These are phyloP conservation scores for Coemansia sp. DNA, from an alignment of 192 early-diverging fungal species.

Conservation along the genomic window DNA sequence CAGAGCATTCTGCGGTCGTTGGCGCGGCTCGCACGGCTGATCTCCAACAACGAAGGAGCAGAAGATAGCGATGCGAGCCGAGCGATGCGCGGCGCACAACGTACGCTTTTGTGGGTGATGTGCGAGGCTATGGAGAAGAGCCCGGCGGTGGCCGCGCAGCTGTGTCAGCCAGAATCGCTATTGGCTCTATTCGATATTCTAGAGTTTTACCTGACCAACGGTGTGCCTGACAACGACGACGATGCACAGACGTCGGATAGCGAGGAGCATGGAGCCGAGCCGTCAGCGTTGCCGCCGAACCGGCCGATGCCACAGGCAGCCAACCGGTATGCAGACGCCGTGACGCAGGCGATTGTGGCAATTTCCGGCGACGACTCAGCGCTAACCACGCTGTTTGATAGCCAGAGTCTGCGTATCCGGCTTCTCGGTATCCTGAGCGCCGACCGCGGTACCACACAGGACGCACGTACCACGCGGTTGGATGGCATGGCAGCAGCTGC, in stretches of 20 bases:
- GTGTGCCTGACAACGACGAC: not conserved
- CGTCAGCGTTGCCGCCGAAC: conserved; percentile 24
- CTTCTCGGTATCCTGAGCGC: conserved; percentile 20
- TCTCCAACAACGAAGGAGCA: not conserved
- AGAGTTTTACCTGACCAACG: conserved; percentile 17
- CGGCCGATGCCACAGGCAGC: conserved; percentile 21
- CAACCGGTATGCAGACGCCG: conserved; percentile 36
- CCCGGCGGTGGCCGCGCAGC: conserved; percentile 24
- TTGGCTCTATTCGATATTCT: conserved; percentile 34
- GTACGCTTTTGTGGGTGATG: conserved; percentile 46
- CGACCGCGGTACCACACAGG: conserved; percentile 4
- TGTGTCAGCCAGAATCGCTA: conserved; percentile 30
- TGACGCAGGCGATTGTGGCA: conserved; percentile 39
- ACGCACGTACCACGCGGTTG: not conserved
- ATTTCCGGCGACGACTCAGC: conserved; percentile 46
- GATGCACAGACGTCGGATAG: not conserved
- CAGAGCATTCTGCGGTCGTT: conserved; percentile 21
- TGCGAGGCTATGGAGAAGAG: conserved; percentile 46
- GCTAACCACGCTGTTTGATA: conserved; percentile 37
- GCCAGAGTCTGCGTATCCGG: conserved; percentile 13
- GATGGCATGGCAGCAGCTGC: conserved; percentile 51
- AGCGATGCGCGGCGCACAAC: conserved; percentile 26
- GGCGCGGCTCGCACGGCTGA: conserved; percentile 2
- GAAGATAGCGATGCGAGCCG: not conserved
- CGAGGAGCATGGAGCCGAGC: not conserved